Evolutionary conservation across 1,139 yeast species (phyloP).

Genomic region (Geotrichum reessii): DNA sequence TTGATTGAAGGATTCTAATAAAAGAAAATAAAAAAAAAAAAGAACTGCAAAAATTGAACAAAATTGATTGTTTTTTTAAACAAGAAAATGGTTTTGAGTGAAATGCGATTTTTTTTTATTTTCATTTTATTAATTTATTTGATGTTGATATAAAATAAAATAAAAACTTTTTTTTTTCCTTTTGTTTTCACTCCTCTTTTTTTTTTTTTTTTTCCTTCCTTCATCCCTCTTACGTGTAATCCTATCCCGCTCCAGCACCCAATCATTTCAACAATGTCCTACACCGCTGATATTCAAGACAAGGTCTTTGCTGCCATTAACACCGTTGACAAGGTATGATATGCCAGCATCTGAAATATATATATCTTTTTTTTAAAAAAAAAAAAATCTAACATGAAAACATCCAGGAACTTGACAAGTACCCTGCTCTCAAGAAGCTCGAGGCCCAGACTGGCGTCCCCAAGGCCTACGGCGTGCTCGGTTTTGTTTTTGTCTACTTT

Average conservation of each 20-base stretch:
- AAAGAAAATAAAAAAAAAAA: too few species aligned
- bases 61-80: too few species aligned
- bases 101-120: too few species aligned
- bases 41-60: too few species aligned
- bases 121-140: too few species aligned
- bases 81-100: too few species aligned
- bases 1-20: too few species aligned
- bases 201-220: not conserved
- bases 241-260: not conserved
- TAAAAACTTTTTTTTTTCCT: slow-evolving; percentile 3
- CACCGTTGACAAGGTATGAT: slow-evolving; percentile 30
- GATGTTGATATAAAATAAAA: not conserved
- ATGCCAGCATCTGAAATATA: not conserved
- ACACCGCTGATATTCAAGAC: slow-evolving; percentile 26
- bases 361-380: too few species aligned
- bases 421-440: slow-evolving; percentile 33
- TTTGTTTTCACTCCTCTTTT: not conserved
- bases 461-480: slow-evolving; percentile 78
- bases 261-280: slow-evolving; percentile 14
- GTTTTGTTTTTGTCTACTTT: slow-evolving; percentile 58
- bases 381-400: too few species aligned
- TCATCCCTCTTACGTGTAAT: not conserved
- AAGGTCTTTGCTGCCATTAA: slow-evolving; percentile 29
- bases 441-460: slow-evolving; percentile 50
- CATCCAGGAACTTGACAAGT: slow-evolving; percentile 34